These are phyloP conservation scores for Tulasnella sp. DNA, from an alignment of 768 basidiomycete genomes.

Conservation along the genomic window DNA sequence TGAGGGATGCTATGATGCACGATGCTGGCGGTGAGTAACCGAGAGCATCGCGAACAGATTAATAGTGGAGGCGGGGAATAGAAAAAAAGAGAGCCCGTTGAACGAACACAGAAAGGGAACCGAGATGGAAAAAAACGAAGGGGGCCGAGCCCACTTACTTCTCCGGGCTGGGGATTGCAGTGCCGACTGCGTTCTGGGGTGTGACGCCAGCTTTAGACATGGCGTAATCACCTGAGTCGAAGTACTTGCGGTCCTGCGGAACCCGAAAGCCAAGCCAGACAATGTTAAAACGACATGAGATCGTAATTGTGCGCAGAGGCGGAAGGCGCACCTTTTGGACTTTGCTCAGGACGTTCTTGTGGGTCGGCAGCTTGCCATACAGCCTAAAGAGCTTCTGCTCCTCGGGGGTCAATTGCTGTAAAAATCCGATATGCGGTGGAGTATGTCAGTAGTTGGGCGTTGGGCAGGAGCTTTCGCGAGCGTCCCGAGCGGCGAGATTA, in stretches of 20 bases:
- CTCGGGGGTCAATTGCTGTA: constrained; percentile 54
- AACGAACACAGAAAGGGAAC: background rate
- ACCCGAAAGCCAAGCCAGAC: background rate
- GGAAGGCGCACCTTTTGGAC: constrained; percentile 77
- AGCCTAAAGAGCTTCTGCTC: constrained; percentile 90
- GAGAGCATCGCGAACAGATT: background rate
- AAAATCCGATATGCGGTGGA: background rate
- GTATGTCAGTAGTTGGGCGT: constrained; percentile 22
- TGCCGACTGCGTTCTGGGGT: constrained; percentile 85
- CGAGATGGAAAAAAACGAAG: constrained; percentile 18
- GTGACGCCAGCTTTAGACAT: constrained; percentile 87
- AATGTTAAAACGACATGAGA: background rate
- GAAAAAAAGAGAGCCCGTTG: background rate
- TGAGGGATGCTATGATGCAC: background rate
- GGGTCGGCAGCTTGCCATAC: constrained; percentile 89
- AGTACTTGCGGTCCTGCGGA: constrained; percentile 90
- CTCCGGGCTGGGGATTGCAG: constrained; percentile 96
- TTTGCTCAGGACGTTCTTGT: constrained; percentile 88
- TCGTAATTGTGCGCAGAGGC: background rate
- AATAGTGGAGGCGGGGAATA: background rate
- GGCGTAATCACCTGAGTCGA: constrained; percentile 98
- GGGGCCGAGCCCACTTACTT: constrained; percentile 49
- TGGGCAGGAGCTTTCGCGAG: background rate
- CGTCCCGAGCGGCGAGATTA: constrained; percentile 23
- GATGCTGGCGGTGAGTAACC: background rate